phyloP scores from a whole-genome alignment of 1,139 yeast genomes.

The Yamadazyma blattariae region DNA sequence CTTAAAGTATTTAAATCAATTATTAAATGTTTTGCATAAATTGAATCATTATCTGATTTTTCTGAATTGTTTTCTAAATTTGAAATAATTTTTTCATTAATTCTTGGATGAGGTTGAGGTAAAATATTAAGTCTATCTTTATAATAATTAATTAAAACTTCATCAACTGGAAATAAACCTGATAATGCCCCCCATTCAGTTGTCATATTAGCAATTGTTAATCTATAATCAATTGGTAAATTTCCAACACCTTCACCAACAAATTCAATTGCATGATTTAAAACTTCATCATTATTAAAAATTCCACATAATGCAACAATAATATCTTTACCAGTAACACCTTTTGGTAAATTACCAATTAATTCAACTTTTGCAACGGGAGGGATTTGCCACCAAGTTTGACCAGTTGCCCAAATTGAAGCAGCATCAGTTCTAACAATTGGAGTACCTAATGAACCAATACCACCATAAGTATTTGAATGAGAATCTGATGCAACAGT shows the following conservation, averaged over 20 bases:
- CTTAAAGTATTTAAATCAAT: constrained; percentile 80
- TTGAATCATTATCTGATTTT: constrained; percentile 71
- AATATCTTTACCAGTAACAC: constrained; percentile 95
- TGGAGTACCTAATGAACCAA: constrained; percentile 95
- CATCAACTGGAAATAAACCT: constrained; percentile 93
- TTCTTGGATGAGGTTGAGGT: constrained; percentile 84
- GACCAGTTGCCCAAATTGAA: constrained; percentile 98
- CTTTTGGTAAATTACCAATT: constrained; percentile 74
- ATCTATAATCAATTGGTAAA: constrained; percentile 82
- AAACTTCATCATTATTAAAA: constrained; percentile 93
- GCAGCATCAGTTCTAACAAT: constrained; percentile 99
- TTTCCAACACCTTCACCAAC: constrained; percentile 79
- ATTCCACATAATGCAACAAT: constrained; percentile 94
- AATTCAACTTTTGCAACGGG: constrained; percentile 96
- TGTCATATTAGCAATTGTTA: constrained; percentile 98
- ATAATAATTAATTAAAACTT: constrained; percentile 74
- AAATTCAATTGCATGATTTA: constrained; percentile 96
- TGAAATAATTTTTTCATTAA: constrained; percentile 58
- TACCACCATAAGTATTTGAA: constrained; percentile 96
- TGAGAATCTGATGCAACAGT: constrained; percentile 98
- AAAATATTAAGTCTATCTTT: constrained; percentile 59
- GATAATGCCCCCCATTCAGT: constrained; percentile 99
- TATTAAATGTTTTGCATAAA: constrained; percentile 81
- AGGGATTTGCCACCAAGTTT: constrained; percentile 99
- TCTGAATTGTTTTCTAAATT: constrained; percentile 45